phyloP scores from a whole-genome alignment of 257 asterid species.

The Nicotiana benthamiana region DNA sequence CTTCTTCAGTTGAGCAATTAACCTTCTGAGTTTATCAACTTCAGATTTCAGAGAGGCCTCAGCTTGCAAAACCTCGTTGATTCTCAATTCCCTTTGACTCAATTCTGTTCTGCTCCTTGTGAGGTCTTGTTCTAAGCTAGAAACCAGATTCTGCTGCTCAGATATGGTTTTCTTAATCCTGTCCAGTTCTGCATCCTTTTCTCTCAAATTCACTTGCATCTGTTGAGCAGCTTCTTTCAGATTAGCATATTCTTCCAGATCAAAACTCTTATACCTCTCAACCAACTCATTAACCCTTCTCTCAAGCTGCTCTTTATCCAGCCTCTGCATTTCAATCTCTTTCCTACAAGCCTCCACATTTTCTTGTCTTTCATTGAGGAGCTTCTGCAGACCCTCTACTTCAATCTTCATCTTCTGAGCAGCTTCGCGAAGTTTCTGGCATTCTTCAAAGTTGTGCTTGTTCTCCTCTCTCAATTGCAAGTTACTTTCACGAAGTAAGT shows the following conservation, averaged over 20 bases:
- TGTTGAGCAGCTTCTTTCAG: slow-evolving; percentile 54
- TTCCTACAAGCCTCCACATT: slow-evolving; percentile 56
- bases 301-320: slow-evolving; percentile 48
- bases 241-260: slow-evolving; percentile 55
- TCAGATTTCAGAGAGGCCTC: slow-evolving; percentile 61
- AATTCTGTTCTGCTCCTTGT: slow-evolving; percentile 54
- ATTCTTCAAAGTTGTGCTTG: slow-evolving; percentile 75
- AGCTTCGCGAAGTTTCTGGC: slow-evolving; percentile 83
- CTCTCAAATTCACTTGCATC: slow-evolving; percentile 50
- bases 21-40: slow-evolving; percentile 25
- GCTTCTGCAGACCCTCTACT: slow-evolving; percentile 47
- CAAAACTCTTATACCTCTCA: slow-evolving; percentile 55
- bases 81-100: slow-evolving; percentile 47
- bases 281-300: slow-evolving; percentile 63
- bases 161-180: slow-evolving; percentile 44
- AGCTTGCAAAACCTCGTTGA: slow-evolving; percentile 45
- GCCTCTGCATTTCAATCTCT: slow-evolving; percentile 39
- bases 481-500: slow-evolving; percentile 89
- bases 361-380: slow-evolving; percentile 40
- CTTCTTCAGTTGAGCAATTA: slow-evolving; percentile 19
- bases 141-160: slow-evolving; percentile 51
- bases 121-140: slow-evolving; percentile 59
- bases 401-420: slow-evolving; percentile 46
- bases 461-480: slow-evolving; percentile 91
- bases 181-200: slow-evolving; percentile 61